A percentile compares a stretch with the other conserved stretches of the same genome.
Evolutionary conservation across 2,329 filamentous ascomycete species (phyloP).

Genomic region (Ophiocordyceps australis): DNA sequence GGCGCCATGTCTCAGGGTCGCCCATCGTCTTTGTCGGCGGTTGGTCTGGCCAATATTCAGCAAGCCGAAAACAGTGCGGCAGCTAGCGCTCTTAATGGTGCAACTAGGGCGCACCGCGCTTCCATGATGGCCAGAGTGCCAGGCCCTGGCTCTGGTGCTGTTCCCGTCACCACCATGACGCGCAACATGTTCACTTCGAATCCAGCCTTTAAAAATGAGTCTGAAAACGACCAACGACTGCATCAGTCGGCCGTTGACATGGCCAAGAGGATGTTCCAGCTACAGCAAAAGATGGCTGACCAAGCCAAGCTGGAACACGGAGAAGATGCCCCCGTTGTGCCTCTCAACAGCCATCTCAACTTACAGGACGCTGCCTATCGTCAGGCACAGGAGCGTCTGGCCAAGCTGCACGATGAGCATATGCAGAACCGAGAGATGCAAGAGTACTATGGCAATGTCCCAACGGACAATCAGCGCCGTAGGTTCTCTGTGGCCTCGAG

Average conservation of each 20-base stretch:
- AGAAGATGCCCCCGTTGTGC: slow-evolving; percentile 23
- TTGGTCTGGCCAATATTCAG: slow-evolving; percentile 2
- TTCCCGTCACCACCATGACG: slow-evolving; percentile 48
- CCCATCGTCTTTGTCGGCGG: slow-evolving; percentile 2
- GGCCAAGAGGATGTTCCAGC: slow-evolving; percentile 71
- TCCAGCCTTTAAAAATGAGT: slow-evolving; percentile 53
- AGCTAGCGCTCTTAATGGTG: slow-evolving; percentile 57
- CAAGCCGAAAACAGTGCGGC: slow-evolving; percentile 20
- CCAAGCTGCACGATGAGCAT: slow-evolving; percentile 60
- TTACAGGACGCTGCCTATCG: slow-evolving; percentile 79
- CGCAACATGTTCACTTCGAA: slow-evolving; percentile 62
- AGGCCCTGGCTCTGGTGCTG: slow-evolving; percentile 43
- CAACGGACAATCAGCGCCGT: slow-evolving; percentile 13
- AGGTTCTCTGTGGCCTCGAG: slow-evolving; percentile 35
- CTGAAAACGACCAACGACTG: slow-evolving; percentile 59
- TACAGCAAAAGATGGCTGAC: slow-evolving; percentile 44
- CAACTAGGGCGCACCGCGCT: slow-evolving; percentile 45
- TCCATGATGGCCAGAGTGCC: slow-evolving; percentile 23
- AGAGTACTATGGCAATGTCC: slow-evolving; percentile 53
- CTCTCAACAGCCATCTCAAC: too few relatives aligned
- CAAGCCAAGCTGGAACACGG: slow-evolving; percentile 23
- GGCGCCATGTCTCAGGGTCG: slow-evolving; percentile 44
- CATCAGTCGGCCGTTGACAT: slow-evolving; percentile 75
- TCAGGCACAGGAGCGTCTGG: slow-evolving; percentile 65
- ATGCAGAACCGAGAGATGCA: slow-evolving; percentile 44